Evolutionary conservation across 1,284 basidiomycete species (phyloP).

Genomic region (Pulveroboletus sp.): DNA sequence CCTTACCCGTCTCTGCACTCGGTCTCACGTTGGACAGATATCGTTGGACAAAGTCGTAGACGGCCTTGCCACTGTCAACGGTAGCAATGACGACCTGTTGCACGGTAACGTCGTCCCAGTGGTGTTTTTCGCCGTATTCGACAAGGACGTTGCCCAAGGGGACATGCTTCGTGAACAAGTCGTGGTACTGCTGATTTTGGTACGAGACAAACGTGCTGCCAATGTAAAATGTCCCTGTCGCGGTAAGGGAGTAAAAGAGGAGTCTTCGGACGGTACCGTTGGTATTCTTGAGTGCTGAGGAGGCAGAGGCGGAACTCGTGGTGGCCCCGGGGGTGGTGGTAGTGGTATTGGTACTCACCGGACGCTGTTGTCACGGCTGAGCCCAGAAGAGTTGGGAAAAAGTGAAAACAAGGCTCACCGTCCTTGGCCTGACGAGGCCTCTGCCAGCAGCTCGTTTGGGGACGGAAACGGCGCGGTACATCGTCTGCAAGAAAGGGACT

Average conservation of each 20-base stretch:
- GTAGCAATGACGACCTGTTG: constrained; percentile 56
- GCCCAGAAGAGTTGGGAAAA: neutral
- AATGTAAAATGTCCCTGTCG: constrained; percentile 75
- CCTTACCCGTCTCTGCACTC: constrained; percentile 37
- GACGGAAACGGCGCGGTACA: constrained; percentile 59
- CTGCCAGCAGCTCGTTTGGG: constrained; percentile 48
- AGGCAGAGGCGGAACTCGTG: constrained; percentile 4
- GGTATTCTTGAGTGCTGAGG: constrained; percentile 48
- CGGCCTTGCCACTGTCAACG: constrained; percentile 47
- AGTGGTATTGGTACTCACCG: constrained; percentile 39
- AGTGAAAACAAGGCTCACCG: constrained; percentile 35
- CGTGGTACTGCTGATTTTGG: constrained; percentile 70
- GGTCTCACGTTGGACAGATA: constrained; percentile 38
- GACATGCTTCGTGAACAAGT: constrained; percentile 78
- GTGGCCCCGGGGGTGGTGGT: constrained; percentile 34
- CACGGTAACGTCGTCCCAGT: constrained; percentile 71
- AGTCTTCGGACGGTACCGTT: constrained; percentile 50
- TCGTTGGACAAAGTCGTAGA: constrained; percentile 47
- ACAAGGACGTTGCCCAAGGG: constrained; percentile 76
- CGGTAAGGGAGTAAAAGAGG: constrained; percentile 56
- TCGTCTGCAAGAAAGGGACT: constrained; percentile 22
- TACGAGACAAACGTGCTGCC: constrained; percentile 74
- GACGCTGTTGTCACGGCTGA: constrained; percentile 39
- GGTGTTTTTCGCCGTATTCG: constrained; percentile 74
- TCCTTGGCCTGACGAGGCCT: constrained; percentile 45